Percentiles rank a stretch among this genome's conserved stretches.
These are phyloP conservation scores for Rosa rugosa DNA, from an alignment of 306 rosid genomes.

Conservation along the genomic window DNA sequence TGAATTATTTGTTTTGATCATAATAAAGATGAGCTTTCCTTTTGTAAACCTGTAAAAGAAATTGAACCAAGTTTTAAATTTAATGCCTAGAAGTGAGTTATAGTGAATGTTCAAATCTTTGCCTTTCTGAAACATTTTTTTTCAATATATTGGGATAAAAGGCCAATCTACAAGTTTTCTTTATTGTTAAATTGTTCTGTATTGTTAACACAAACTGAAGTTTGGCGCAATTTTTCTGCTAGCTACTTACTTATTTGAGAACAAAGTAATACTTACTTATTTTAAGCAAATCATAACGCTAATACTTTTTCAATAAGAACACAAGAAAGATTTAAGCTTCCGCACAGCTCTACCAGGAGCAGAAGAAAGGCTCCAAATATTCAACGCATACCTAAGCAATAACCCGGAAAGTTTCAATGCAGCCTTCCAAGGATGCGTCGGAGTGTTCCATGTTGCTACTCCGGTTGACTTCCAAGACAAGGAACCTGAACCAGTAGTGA, in stretches of 20 bases:
- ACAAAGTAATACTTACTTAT: too few relatives aligned
- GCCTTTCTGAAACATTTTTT: background rate
- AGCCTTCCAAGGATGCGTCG: constrained; percentile 47
- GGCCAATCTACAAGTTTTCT: background rate
- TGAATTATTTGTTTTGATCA: background rate
- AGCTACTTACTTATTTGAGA: too few relatives aligned
- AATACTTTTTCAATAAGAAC: constrained; percentile 6
- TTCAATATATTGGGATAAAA: background rate
- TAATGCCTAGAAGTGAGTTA: background rate
- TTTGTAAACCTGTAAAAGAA: background rate
- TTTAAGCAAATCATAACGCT: background rate
- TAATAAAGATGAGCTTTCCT: background rate
- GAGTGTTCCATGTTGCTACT: constrained; percentile 56
- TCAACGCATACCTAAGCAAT: constrained; percentile 38
- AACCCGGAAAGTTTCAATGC: constrained; percentile 36
- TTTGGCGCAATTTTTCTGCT: background rate
- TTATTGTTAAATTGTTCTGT: background rate
- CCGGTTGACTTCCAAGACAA: constrained; percentile 35
- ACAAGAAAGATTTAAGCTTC: constrained; percentile 42
- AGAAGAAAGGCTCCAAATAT: constrained; percentile 34
- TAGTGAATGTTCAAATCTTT: background rate
- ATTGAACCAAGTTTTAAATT: background rate
- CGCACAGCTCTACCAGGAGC: constrained; percentile 53
- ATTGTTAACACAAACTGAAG: background rate
- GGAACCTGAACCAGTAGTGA: constrained; percentile 47